Conservation (phyloP, 2,329 filamentous ascomycete species). For the Talaromyces sp. region DNA sequence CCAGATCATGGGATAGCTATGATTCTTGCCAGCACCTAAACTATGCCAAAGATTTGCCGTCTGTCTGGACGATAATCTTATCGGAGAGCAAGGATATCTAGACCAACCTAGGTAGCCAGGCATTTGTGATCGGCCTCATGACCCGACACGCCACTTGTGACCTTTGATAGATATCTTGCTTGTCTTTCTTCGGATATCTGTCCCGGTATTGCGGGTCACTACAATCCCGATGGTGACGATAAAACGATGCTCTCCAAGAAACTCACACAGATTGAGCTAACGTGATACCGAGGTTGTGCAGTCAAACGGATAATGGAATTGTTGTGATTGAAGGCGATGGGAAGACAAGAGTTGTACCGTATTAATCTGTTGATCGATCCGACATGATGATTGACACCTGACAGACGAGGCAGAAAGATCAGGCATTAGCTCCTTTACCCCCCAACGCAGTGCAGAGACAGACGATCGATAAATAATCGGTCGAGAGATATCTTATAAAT, state of each 20-base stretch:
- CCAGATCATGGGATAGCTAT: not conserved
- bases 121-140: not conserved
- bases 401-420: not conserved
- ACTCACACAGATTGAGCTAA: not conserved
- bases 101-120: not conserved
- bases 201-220: not conserved
- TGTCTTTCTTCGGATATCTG: no score
- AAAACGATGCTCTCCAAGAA: not conserved
- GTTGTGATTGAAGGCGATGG: not conserved
- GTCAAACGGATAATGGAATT: not conserved
- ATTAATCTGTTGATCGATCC: not conserved
- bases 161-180: not conserved
- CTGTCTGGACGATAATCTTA: not conserved
- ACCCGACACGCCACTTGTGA: not conserved
- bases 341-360: not conserved
- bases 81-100: not conserved
- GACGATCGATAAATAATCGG: no score
- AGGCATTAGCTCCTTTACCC: not conserved
- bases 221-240: not conserved
- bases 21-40: not conserved
- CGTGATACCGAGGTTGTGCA: not conserved
- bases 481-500: not conserved
- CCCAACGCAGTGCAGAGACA: no score
- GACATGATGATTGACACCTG: not conserved
- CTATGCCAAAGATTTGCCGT: not conserved